These are phyloP conservation scores for Dactylellina leptospora DNA, from an alignment of 2,329 filamentous ascomycete species.

Conservation along the genomic window DNA sequence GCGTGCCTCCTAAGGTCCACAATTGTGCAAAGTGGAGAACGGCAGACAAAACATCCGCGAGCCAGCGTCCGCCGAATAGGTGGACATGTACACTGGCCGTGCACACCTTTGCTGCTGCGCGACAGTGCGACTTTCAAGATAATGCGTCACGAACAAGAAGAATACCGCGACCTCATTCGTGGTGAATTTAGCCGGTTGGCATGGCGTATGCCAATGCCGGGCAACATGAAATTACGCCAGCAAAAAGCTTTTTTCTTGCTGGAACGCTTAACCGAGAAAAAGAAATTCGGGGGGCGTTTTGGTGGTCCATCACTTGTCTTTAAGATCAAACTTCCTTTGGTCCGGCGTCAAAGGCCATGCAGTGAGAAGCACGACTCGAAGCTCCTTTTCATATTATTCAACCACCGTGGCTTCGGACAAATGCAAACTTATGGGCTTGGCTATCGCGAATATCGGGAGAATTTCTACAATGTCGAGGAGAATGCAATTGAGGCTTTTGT, in stretches of 20 bases:
- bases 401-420: constrained; percentile 48
- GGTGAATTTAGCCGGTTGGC: constrained; percentile 40
- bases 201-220: constrained; percentile 53
- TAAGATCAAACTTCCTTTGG: constrained; percentile 42
- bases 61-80: neutral
- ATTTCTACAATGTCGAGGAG: constrained; percentile 6
- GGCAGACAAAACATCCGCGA: constrained; percentile 16
- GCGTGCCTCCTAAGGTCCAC: constrained; percentile 18
- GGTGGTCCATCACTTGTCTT: constrained; percentile 10
- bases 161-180: constrained; percentile 21
- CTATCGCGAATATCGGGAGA: constrained; percentile 41
- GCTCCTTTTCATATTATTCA: constrained; percentile 49
- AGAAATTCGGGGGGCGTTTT: constrained; percentile 33
- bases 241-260: constrained; percentile 47
- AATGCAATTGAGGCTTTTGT: constrained; percentile 11
- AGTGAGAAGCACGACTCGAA: constrained; percentile 26
- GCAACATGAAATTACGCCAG: constrained; percentile 51
- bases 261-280: constrained; percentile 51
- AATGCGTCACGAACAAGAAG: constrained; percentile 15
- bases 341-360: constrained; percentile 36
- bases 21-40: constrained; percentile 9
- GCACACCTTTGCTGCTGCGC: neutral
- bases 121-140: neutral
- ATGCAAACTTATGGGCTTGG: constrained; percentile 40
- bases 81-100: neutral